Evolutionary conservation across 1,284 basidiomycete genomes (phyloP).

Genomic region (Rhodotorula sp.): DNA sequence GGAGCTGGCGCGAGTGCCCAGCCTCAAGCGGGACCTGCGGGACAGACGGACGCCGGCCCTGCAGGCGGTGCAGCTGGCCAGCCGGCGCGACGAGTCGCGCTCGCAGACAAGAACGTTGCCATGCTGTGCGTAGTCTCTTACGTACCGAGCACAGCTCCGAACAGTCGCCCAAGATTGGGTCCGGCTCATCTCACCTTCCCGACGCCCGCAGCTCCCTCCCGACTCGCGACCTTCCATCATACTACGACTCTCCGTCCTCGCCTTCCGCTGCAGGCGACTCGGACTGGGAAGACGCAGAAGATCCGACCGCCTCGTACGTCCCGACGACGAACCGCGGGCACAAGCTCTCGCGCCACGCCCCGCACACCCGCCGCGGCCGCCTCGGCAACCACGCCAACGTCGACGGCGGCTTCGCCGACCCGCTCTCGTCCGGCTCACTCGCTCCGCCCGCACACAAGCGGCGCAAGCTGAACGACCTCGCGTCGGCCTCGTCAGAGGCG

Average conservation of each 20-base stretch:
- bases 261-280: background rate
- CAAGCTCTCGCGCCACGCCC: slow-evolving; percentile 39
- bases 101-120: slow-evolving; percentile 20
- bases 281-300: slow-evolving; percentile 1
- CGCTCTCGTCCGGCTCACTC: background rate
- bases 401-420: slow-evolving; percentile 30
- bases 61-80: background rate
- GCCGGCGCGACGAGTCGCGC: background rate
- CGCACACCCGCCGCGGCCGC: slow-evolving; percentile 37
- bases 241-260: slow-evolving; percentile 32
- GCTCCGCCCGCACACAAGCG: slow-evolving; percentile 26
- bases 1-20: background rate
- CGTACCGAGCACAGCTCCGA: background rate
- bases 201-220: slow-evolving; percentile 28
- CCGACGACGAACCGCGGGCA: slow-evolving; percentile 44
- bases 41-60: background rate
- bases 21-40: background rate
- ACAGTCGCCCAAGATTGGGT: too few species aligned
- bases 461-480: slow-evolving; percentile 35
- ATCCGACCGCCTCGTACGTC: background rate
- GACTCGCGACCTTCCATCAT: slow-evolving; percentile 28
- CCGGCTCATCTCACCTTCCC: background rate
- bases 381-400: slow-evolving; percentile 41
- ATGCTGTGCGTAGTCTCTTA: slow-evolving; percentile 14
- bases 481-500: background rate